Evolutionary conservation across 768 basidiomycete genomes (phyloP), one percentile per base, ranked within the genome.

Genomic region (Suillus subaureus): DNA sequence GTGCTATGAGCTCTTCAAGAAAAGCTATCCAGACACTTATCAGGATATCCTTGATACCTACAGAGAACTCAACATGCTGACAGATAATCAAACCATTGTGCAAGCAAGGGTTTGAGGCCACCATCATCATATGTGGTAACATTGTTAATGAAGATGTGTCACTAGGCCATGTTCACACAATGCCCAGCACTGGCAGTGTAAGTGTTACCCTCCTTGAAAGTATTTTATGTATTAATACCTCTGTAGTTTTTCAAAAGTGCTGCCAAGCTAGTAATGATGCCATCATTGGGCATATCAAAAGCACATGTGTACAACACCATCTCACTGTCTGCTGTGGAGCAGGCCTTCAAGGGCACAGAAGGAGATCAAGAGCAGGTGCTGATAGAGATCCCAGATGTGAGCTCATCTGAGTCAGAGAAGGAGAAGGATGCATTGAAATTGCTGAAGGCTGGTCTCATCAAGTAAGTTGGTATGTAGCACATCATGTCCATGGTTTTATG

Each of bases 101-200:
- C 45, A 47, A 9, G 21, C 62, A 68, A 55, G 62, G 62, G 3
- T 68, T 68, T 15, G 62, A 68, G 37, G 58, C 61, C 1, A 52
- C 67, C 0, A 1, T 68, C 1, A 51, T 68, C 12, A 63, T 68
- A 57, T 66, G 65, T 15, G 58, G 67, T 1, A 68, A 62, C 2
- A 52, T 57, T 13, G 54, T 68, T 11, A 63, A 68, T 33, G 60
- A 68, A 31, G 65, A 68, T 23, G 28, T 28, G 0, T 60, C 49
- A 2, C 33, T 68, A 0, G 67, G 49, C 0, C 58, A 61, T 18
- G 47, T 39, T 33, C 62, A 68, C 37, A 62, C 16, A 3, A 68
- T 45, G 3, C 42, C 40, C 16, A 28, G 61, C 0, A 57, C 61
- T 12, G 49, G 28, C 7, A 6, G 45, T 39, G 64, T 68, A 51